Percentiles rank a stretch among this genome's conserved stretches.
These are phyloP conservation scores for Periconia macrospinosa DNA, from an alignment of 2,329 filamentous ascomycete genomes.

Conservation along the genomic window DNA sequence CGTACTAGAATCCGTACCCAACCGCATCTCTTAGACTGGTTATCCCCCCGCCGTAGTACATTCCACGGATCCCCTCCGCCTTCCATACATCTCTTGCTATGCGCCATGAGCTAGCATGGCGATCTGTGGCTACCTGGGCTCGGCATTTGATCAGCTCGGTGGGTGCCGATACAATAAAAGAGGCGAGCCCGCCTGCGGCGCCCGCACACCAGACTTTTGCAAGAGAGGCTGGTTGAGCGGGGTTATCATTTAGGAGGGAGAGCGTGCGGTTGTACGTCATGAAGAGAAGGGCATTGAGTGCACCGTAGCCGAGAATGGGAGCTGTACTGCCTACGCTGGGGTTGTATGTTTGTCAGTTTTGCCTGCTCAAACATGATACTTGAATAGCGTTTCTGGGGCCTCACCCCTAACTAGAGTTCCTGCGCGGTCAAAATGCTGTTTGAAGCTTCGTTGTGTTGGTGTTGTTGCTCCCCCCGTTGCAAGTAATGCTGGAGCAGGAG, in stretches of 20 bases:
- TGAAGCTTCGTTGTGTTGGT: conserved; percentile 22
- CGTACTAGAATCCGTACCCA: conserved; percentile 92
- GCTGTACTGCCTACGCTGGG: conserved; percentile 69
- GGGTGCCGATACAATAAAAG: conserved; percentile 82
- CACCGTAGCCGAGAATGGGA: conserved; percentile 86
- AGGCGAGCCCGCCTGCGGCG: conserved; percentile 78
- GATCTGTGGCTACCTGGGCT: conserved; percentile 64
- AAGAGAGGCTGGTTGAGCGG: conserved; percentile 48
- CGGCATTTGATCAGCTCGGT: conserved; percentile 91
- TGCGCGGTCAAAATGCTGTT: conserved; percentile 39
- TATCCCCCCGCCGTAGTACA: conserved; percentile 80
- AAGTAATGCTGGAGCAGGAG: conserved; percentile 17
- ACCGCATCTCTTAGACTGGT: conserved; percentile 83
- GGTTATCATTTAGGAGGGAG: conserved; percentile 53
- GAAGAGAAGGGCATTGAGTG: conserved; percentile 87
- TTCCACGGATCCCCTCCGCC: conserved; percentile 63
- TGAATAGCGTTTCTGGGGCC: conserved; percentile 1
- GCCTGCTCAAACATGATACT: not conserved
- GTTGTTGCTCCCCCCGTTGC: conserved; percentile 7
- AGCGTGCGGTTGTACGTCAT: conserved; percentile 88
- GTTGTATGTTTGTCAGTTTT: conserved; percentile 7
- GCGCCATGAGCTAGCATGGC: conserved; percentile 56
- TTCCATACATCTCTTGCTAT: conserved; percentile 66
- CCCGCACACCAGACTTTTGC: conserved; percentile 78
- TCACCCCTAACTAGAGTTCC: conserved; percentile 42